Evolutionary conservation across 2,329 filamentous ascomycete species (phyloP).

Genomic region (Purpureocillium takamizusanense): DNA sequence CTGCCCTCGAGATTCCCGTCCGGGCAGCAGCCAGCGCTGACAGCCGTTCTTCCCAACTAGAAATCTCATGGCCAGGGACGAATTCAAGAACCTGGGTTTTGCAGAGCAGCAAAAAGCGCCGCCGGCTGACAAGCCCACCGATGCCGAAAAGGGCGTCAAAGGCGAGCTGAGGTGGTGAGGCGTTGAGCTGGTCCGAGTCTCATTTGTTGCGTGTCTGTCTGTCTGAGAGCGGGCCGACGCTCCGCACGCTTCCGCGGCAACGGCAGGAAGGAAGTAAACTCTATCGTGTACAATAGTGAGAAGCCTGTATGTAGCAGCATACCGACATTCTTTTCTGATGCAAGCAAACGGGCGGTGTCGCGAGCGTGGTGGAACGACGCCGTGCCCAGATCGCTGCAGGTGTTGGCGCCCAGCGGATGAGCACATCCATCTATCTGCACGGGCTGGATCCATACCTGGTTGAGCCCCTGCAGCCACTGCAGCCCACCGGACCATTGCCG

Average conservation of each 20-base stretch:
- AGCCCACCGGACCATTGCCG: neutral
- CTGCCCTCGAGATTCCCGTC: neutral
- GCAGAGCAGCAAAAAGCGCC: conserved; percentile 7
- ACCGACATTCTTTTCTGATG: too few species aligned
- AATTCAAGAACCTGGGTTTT: conserved; percentile 90
- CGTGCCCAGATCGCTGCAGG: too few species aligned
- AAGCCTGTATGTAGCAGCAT: neutral
- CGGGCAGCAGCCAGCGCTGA: neutral
- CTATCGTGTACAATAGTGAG: neutral
- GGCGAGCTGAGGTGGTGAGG: conserved; percentile 26
- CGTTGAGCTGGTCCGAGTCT: neutral
- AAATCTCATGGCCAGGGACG: conserved; percentile 92
- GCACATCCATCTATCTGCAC: too few species aligned
- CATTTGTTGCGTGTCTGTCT: neutral
- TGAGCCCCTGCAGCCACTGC: neutral
- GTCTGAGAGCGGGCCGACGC: neutral
- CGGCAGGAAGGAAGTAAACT: too few species aligned
- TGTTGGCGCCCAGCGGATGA: too few species aligned
- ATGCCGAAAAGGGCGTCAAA: conserved; percentile 23
- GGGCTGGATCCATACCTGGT: too few species aligned
- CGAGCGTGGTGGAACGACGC: too few species aligned
- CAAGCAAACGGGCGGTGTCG: too few species aligned
- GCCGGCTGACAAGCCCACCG: conserved; percentile 4
- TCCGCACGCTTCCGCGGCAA: too few species aligned
- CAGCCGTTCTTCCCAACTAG: conserved; percentile 34